Conservation (phyloP, 2,329 filamentous ascomycete genomes). For the Colletotrichum musicola region DNA sequence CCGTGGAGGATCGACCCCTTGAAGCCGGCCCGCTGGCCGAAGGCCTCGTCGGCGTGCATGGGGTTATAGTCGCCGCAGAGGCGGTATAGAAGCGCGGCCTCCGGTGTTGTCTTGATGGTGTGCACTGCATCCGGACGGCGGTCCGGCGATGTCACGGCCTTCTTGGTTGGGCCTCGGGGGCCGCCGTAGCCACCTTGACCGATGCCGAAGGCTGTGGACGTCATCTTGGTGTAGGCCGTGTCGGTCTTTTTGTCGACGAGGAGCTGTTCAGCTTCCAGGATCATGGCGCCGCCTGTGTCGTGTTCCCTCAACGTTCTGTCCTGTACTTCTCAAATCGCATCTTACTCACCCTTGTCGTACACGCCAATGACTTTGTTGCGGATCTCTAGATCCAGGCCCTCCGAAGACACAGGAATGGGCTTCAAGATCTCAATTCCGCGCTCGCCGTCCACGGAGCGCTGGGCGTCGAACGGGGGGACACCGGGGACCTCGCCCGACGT, state of each 20-base stretch:
- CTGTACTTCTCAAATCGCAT: not conserved
- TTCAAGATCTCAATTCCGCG: constrained; percentile 53
- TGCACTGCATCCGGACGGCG: constrained; percentile 53
- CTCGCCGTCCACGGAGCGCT: constrained; percentile 57
- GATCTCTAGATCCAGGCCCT: constrained; percentile 54
- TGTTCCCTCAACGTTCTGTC: not conserved
- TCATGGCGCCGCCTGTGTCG: constrained; percentile 52
- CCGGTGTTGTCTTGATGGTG: constrained; percentile 52
- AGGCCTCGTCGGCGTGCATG: constrained; percentile 58
- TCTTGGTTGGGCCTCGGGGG: constrained; percentile 53
- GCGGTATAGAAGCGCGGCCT: constrained; percentile 56
- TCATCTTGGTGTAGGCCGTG: constrained; percentile 53
- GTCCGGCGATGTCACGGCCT: constrained; percentile 47
- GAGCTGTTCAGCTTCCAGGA: constrained; percentile 55
- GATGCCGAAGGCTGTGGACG: constrained; percentile 56
- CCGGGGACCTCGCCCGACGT: constrained; percentile 52
- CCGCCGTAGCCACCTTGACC: constrained; percentile 60
- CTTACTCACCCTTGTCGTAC: constrained; percentile 54
- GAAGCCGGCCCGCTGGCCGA: constrained; percentile 57
- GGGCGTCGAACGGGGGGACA: constrained; percentile 55
- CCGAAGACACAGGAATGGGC: constrained; percentile 51
- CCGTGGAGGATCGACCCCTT: constrained; percentile 60
- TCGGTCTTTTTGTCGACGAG: constrained; percentile 55
- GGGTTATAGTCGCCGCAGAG: constrained; percentile 64
- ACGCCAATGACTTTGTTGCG: constrained; percentile 56